Conservation (phyloP, 1,284 basidiomycete genomes). For the Trametes hirsuta region DNA sequence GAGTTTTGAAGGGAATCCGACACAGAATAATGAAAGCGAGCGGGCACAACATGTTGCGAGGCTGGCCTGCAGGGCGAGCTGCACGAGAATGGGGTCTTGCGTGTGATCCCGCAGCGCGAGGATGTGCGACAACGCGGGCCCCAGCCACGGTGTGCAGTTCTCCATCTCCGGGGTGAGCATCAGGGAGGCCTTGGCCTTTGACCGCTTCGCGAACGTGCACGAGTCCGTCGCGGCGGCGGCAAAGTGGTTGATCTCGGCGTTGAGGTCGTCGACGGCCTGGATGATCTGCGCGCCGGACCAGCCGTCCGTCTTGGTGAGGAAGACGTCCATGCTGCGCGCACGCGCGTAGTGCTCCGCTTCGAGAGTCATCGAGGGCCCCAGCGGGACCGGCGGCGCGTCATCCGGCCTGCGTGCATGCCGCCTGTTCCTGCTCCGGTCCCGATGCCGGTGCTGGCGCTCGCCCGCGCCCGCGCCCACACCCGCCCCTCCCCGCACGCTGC, state of each 20-base stretch:
- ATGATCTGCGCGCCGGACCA: slow-evolving; percentile 79
- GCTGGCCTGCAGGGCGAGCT: slow-evolving; percentile 72
- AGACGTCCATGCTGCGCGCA: slow-evolving; percentile 59
- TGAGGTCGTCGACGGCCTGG: slow-evolving; percentile 77
- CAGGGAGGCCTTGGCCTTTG: slow-evolving; percentile 17
- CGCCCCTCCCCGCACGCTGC: slow-evolving; percentile 6
- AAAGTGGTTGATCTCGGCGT: slow-evolving; percentile 76
- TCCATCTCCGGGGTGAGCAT: slow-evolving; percentile 46
- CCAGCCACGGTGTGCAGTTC: slow-evolving; percentile 57
- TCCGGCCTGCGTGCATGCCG: slow-evolving; percentile 30
- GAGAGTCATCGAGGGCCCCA: slow-evolving; percentile 32
- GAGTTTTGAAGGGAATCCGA: slow-evolving; percentile 70
- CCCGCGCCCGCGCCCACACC: background rate
- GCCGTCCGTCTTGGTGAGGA: slow-evolving; percentile 70
- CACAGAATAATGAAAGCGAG: slow-evolving; percentile 68
- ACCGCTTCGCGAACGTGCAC: slow-evolving; percentile 37
- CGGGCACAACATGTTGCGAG: slow-evolving; percentile 66
- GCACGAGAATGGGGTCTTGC: slow-evolving; percentile 73
- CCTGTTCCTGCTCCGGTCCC: slow-evolving; percentile 29
- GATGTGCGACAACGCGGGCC: slow-evolving; percentile 58
- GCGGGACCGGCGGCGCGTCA: slow-evolving; percentile 29
- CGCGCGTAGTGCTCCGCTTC: slow-evolving; percentile 46
- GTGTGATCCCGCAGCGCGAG: slow-evolving; percentile 65
- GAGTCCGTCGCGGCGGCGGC: slow-evolving; percentile 73
- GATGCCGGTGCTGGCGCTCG: slow-evolving; percentile 23